Evolutionary conservation across 2,329 filamentous ascomycete genomes (phyloP), one percentile per base, ranked within the genome.

Genomic region (Apiospora arundinis): DNA sequence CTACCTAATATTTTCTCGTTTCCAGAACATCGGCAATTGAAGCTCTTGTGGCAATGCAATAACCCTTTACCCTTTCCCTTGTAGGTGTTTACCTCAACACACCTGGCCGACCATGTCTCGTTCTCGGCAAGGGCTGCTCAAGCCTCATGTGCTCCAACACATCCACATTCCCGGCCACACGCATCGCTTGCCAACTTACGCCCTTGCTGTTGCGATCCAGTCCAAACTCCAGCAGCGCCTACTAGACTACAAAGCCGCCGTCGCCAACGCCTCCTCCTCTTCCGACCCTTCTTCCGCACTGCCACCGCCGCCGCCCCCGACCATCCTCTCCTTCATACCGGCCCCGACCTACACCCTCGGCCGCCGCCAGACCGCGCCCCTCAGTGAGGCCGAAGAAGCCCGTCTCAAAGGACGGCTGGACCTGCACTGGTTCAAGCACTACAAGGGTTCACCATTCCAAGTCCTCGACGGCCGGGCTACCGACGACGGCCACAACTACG

Each of bases 341-440:
- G 84, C 87, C 45, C 94, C 95, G 1, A 94, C 95, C 66, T 98
- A 96, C 83, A 98, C 95, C 18, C 92, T 95, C 74, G 96, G 96
- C 70, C 92, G 95, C 7, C 92, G 96, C 44, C 95, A 98, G 78
- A 81, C 79, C 76, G 71, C 78, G 81, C 74, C 83, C 2, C 81
- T 93, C 3, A 82, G 84, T 0, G 88, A 92, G 75, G 81, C 83
- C 1, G 78, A 77, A 4, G 42, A 45, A 12, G 42, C 9, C 12
- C 82, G 84, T 2, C 82, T 91, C 52, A 79, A 75, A 9, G 80
- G 80, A 4, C 23, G 37, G 6, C 8, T 60, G 14, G 14, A 32
- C n/a, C 11, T 25, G 21, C 11, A 42, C 18, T 63, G 56, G 56
- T 40, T 40, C n/a, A 40, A 63, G 32, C 32, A 32, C 8, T n/a